Evolutionary conservation across 2,329 filamentous ascomycete genomes (phyloP), one percentile per base, ranked within the genome.

Genomic region (Fusarium mangiferae): DNA sequence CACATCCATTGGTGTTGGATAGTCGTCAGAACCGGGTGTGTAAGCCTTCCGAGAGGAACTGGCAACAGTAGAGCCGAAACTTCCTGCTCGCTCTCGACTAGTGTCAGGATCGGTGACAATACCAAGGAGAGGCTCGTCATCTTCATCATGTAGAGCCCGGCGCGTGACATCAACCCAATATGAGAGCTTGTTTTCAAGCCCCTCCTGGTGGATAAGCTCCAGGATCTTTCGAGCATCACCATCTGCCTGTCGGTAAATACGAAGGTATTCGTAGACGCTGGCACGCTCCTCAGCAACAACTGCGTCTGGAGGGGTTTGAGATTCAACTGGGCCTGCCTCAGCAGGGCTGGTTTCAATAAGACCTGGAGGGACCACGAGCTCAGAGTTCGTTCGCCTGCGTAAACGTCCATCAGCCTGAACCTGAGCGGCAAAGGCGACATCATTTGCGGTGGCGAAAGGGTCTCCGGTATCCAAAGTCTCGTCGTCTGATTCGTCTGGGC

Each of bases 161-260:
- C 76, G 84, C 69, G 90, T 89, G 30, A 89, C 83, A 38, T 86
- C 84, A 17, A 92, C 85, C 84, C 90, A 90, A 79, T 90, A 89
- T 17, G 84, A 83, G 39, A 93, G 84, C 56, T 88, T 87, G 17
- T 90, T 88, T 62, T 88, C 85, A 5, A 90, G 85, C 9, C 87
- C 86, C 74, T 92, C 90, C 42, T 89, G 86, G 44, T 88, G 86
- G 38, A 92, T 90, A 28, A 93, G 89, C 45, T 86, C 83, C 7
- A 92, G 74, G 33, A 93, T 89, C 66, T 85, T 86, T 41, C 88
- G 84, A 0, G 87, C 86, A 74, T 92, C 87, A 9, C 90, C 90
- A 48, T 86, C 86, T 3, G 90, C 90, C 62, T 88, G 88, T 46
- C 86, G 85, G 80, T 90, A 91, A 42, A 89, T 90, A 62, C 84